Evolutionary conservation across 768 basidiomycete genomes (phyloP).

Genomic region (Gautieria morchelliformis): DNA sequence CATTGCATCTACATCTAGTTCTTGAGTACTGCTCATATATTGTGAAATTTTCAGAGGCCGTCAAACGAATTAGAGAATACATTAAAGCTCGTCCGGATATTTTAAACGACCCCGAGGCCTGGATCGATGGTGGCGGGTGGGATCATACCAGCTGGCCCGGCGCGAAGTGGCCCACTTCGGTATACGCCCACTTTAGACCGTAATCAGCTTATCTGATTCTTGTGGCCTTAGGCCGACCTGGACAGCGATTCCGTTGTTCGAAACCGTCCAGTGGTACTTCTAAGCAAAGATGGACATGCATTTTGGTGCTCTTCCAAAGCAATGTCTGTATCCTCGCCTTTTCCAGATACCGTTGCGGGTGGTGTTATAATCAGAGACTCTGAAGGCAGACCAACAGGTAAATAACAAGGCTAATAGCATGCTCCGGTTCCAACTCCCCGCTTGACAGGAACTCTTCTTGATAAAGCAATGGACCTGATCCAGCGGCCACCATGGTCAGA

Average conservation of each 20-base stretch:
- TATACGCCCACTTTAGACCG: neutral
- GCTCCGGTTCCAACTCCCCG: neutral
- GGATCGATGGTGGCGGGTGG: slow-evolving; percentile 9
- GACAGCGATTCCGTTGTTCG: slow-evolving; percentile 6
- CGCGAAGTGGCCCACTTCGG: slow-evolving; percentile 4
- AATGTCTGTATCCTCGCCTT: neutral
- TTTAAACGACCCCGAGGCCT: slow-evolving; percentile 2
- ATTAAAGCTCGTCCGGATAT: slow-evolving; percentile 3
- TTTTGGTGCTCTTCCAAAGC: slow-evolving; percentile 7
- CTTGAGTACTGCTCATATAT: neutral
- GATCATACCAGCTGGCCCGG: slow-evolving; percentile 6
- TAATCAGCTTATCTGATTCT: neutral
- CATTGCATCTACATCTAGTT: neutral
- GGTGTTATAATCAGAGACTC: slow-evolving; percentile 5
- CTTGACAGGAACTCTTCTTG: slow-evolving; percentile 61
- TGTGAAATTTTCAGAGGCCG: slow-evolving; percentile 5
- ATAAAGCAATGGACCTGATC: slow-evolving; percentile 79
- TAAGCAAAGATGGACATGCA: slow-evolving; percentile 9
- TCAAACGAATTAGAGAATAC: slow-evolving; percentile 1
- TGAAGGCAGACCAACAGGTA: slow-evolving; percentile 1
- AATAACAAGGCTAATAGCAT: neutral
- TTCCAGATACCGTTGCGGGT: slow-evolving; percentile 5
- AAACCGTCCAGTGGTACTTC: slow-evolving; percentile 4
- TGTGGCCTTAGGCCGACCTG: slow-evolving; percentile 3
- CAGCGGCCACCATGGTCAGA: slow-evolving; percentile 50